Evolutionary conservation across 2,329 filamentous ascomycete genomes (phyloP), one percentile per base, ranked within the genome.

Genomic region (Pyrenophora seminiperda): DNA sequence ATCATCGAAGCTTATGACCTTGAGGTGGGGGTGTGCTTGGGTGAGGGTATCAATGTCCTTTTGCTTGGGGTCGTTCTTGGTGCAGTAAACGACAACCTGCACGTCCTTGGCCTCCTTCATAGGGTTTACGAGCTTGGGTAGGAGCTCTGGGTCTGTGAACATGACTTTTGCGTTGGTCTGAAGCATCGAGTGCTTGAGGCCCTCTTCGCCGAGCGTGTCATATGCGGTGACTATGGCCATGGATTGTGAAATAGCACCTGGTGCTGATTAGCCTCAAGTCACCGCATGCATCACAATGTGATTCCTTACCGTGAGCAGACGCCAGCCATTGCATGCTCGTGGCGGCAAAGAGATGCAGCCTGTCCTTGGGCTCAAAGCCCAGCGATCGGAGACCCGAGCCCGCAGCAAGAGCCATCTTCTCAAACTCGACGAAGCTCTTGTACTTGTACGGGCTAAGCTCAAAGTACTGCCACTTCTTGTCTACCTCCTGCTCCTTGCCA

Each of bases 221-320:
- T 97, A 97, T 41, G 92, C 91, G 37, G 93, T 97, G 41, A 97
- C 93, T 61, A 97, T 92, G 51, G 90, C 85, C 72, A 97, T 85
- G 36, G 90, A 92, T 75, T 97, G 93, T 13, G 91, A 92, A 15
- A 86, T 76, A 47, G 83, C 88, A 79, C 78, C 79, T 80, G 32
- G 15, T 17, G 9, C 10, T 22, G 24, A 42, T 68, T 32, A 70
- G 59, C 34, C 2, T 24, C 15, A 13, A 20, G n/a, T 9, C 11
- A 1, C 15, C 17, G 22, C 15, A 29, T 2, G 5, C 5, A n/a
- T 24, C 9, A 29, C 17, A 39, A 39, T 22, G 14, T 31, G 20
- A 29, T 14, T 30, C 67, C 73, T 61, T 69, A 80, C 81, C 84
- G 71, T 95, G 90, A 38, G 92, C 89, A 65, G 89, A 84, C 46